These are phyloP conservation scores for Termitomyces sp. DNA, from an alignment of 768 basidiomycete genomes.

Conservation along the genomic window DNA sequence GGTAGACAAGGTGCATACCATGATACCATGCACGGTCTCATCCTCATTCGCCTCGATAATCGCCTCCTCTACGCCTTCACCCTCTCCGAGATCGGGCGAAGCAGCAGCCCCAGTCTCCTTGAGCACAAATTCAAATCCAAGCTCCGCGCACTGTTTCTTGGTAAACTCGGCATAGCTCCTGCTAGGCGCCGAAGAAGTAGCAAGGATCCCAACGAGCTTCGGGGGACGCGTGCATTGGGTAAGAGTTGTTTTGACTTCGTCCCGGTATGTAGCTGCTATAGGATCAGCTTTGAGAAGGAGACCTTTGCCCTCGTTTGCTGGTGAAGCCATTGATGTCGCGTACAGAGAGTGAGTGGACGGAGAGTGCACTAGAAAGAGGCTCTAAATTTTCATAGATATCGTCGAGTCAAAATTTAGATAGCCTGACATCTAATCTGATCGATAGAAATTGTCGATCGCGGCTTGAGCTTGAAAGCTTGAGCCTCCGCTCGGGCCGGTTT, in stretches of 20 bases:
- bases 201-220: constrained; percentile 87
- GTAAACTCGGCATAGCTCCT: constrained; percentile 88
- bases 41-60: constrained; percentile 96
- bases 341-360: not conserved
- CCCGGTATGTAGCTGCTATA: constrained; percentile 65
- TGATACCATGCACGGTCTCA: constrained; percentile 80
- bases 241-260: constrained; percentile 56
- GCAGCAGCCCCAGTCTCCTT: constrained; percentile 62
- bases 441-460: not conserved
- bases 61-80: constrained; percentile 92
- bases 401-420: not conserved
- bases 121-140: constrained; percentile 86
- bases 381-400: constrained; percentile 6
- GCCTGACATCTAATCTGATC: constrained; percentile 8
- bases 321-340: constrained; percentile 15
- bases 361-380: not conserved
- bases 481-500: not conserved
- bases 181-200: constrained; percentile 77
- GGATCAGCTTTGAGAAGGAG: constrained; percentile 75
- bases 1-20: constrained; percentile 51
- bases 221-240: constrained; percentile 38
- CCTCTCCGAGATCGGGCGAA: constrained; percentile 54
- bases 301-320: constrained; percentile 47
- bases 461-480: no score
- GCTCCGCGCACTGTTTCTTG: constrained; percentile 79